Percentiles rank a stretch among this genome's conserved stretches.
Conservation (phyloP, 169 alveolate species). For the Besnoitia besnoiti region DNA sequence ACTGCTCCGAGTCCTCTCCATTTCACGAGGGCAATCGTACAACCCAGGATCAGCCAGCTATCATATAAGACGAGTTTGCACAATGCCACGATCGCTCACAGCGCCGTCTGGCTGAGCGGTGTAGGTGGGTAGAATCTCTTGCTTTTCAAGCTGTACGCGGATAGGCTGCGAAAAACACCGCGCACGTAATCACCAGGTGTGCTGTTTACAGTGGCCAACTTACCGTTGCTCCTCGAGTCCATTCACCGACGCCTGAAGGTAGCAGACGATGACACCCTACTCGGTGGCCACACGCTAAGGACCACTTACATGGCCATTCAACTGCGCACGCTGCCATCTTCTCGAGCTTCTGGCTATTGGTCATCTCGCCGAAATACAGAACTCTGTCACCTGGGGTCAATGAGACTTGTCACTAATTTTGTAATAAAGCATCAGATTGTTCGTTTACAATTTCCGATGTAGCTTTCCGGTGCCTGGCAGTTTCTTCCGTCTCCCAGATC, state of each 20-base stretch:
- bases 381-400: conserved; percentile 16
- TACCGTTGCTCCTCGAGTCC: not conserved
- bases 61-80: not conserved
- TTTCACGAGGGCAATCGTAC: no score
- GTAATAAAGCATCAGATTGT: not conserved
- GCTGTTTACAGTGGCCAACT: no score
- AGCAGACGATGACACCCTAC: not conserved
- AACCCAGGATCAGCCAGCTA: no score
- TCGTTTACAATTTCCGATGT: conserved; percentile 39
- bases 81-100: not conserved
- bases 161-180: no score
- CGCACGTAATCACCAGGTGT: no score
- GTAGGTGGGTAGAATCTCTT: no score
- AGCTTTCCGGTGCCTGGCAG: conserved; percentile 43
- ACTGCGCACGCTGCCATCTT: conserved; percentile 36
- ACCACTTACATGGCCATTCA: conserved; percentile 47
- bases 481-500: conserved; percentile 40
- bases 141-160: no score
- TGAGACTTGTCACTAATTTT: not conserved
- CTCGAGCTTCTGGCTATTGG: conserved; percentile 17
- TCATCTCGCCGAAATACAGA: not conserved
- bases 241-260: conserved; percentile 26
- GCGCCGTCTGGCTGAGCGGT: not conserved
- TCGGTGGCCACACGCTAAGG: not conserved
- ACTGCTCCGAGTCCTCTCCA: no score